Evolutionary conservation across 1,139 yeast species (phyloP).

Genomic region (Magnusiomyces starmeri): DNA sequence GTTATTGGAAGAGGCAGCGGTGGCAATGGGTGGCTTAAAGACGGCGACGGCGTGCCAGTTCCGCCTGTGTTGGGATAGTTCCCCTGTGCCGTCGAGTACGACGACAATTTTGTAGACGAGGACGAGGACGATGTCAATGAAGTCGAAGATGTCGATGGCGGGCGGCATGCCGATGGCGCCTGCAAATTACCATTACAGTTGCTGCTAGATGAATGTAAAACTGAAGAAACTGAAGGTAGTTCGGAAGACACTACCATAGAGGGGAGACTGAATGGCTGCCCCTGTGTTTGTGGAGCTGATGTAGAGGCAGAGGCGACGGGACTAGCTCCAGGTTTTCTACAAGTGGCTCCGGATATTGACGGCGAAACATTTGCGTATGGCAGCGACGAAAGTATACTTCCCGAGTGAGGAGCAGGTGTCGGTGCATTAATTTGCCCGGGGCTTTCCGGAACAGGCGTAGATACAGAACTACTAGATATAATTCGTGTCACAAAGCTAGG

Average conservation of each 20-base stretch:
- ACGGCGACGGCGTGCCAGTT: not conserved
- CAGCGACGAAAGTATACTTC: too few relatives aligned
- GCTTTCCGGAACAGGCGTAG: not conserved
- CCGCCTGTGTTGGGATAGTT: not conserved
- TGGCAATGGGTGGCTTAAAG: not conserved
- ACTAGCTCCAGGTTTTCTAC: not conserved
- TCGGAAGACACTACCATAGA: not conserved
- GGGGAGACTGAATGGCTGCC: not conserved
- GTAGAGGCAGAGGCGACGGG: not conserved
- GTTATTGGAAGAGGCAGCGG: not conserved
- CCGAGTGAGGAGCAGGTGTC: not conserved
- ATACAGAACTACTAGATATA: not conserved
- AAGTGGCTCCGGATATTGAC: too few relatives aligned
- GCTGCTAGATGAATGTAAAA: too few relatives aligned
- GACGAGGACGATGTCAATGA: not conserved
- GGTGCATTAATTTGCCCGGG: not conserved
- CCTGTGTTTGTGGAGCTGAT: not conserved
- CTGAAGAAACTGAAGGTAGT: not conserved
- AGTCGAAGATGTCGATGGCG: too few relatives aligned
- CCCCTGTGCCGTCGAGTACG: not conserved
- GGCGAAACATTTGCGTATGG: too few relatives aligned
- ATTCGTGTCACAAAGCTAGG: not conserved
- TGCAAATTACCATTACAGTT: too few relatives aligned
- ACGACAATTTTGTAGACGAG: not conserved
- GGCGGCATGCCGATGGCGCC: too few relatives aligned